Base-by-base conservation (phyloP, 352 stramenopile species). In the Globisporangium barbulae region DNA sequence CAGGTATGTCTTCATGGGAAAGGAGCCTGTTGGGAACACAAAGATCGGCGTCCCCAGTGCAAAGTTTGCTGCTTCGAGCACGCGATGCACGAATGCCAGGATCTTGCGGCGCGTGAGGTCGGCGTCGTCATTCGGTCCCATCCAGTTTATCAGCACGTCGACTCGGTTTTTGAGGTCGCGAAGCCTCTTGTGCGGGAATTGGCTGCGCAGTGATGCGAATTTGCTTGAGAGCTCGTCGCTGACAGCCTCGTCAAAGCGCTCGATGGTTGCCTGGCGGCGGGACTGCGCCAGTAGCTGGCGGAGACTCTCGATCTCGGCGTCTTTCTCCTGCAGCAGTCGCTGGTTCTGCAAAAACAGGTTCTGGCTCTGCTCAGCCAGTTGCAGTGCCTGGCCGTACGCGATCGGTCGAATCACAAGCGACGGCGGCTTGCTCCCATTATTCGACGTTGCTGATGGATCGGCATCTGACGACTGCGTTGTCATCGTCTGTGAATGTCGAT, bases 1-100 rank as follows among this genome's bases (percentile, higher is more conserved):
- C 2, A 97, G 75, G 66, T 96, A 97, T 44, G 88, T 96, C 65
- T 95, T 94, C 76, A 97, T 93, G 8, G 90, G 88, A 45, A 93
- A 97, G 3, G 86, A 93, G 10, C 89, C 89, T 4, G 77, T 92
- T n/a, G 85, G 71, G 45, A 89, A 85, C 33, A 90, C 87, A 2
- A 91, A 50, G 7, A 83, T 71, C 5, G 80, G 71, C 13, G 70
- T 65, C 25, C 71, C 68, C 2, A 75, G 61, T 8, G 78, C 71
- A n/a, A 88, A 78, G 58, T 88, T 74, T 3, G 72, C 73, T 0
- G 72, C 72, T 30, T 82, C 80, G 7, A 94, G 70, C 1, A 92
- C 73, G 8, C 71, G 71, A n/a, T 82, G 78, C 12, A 94, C 75
- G 53, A 90, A 92, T 0, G 70, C 73, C 42, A 94, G 58, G 30